Base-by-base conservation (phyloP, 75 land plant species). In the Pinus albicaulis region DNA sequence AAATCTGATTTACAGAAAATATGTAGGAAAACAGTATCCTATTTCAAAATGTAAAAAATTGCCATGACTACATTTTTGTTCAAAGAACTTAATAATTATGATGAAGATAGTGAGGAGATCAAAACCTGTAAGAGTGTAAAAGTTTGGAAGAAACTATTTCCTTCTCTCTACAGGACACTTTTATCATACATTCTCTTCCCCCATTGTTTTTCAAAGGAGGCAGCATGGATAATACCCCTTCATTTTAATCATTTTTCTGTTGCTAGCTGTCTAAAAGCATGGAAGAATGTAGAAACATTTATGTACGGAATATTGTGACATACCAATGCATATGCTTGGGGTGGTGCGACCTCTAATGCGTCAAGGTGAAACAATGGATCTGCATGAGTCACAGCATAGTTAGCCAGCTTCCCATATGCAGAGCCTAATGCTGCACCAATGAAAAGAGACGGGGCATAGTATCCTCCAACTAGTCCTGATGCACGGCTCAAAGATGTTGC, bases 251-350 rank as follows among this genome's bases (percentile, higher is more conserved):
- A 12, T 7, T 10, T 19, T 68, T 48, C 53, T 68, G 41, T 38
- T 15, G 41, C 36, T 75, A 69, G 13, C n/a, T 15, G 14, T 76
- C 48, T 41, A 5, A 16, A 68, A 44, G 52, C 71, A 20, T n/a
- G 48, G 41, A 16, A 68, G 31, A 74, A 58, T 14, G 11, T 74
- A 59, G 59, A 17, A 24, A 38, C 38, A 68, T 38, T 7, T 38
- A 22, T 8, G n/a, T 36, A 7, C 24, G 41, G 11, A 22, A 14
- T 24, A 53, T 11, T 56, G 14, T 70, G 19, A 63, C 71, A 56
- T 89, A 97, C 99, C 95, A 97, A 77, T 72, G 93, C 99, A 88
- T 97, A 97, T 75, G 99, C 99, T 86, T 97, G 99, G 73, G 98
- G 98, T 36, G 93, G 89, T 74, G 98, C 99, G 44, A 97, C 98